phyloP scores from a whole-genome alignment of 345 rosid genomes.

The Sapria himalayana region DNA sequence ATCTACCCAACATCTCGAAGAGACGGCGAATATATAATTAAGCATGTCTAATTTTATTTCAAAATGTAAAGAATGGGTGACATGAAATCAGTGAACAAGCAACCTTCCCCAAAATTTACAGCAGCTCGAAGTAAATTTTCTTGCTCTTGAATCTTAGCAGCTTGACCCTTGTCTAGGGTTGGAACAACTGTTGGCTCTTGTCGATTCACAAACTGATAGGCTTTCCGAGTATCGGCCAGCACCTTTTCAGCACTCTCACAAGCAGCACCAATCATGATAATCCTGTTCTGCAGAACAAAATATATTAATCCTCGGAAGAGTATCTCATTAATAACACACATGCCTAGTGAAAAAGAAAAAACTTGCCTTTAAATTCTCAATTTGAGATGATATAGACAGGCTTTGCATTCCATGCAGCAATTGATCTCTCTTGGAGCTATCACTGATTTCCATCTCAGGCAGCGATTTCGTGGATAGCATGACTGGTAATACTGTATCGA shows the following conservation, averaged over 20 bases:
- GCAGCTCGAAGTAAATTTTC: no score
- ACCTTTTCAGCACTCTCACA: conserved; percentile 86
- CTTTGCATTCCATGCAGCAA: conserved; percentile 73
- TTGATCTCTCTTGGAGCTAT: conserved; percentile 67
- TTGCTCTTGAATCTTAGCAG: no score
- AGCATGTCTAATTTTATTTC: no score
- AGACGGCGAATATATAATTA: no score
- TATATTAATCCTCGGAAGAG: no score
- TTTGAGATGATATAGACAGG: conserved; percentile 47
- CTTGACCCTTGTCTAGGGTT: no score
- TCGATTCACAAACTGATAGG: conserved; percentile 56
- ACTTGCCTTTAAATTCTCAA: conserved; percentile 56
- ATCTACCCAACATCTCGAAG: no score
- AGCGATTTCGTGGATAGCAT: conserved; percentile 85
- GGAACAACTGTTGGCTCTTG: conserved; percentile 81
- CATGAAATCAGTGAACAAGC: no score
- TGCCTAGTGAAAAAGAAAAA: not conserved
- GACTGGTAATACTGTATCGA: conserved; percentile 61
- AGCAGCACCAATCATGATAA: conserved; percentile 75
- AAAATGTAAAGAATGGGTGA: no score
- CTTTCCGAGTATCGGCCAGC: conserved; percentile 70
- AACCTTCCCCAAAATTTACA: no score
- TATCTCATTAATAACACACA: conserved; percentile 2
- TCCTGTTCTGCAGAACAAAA: conserved; percentile 41
- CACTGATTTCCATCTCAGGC: conserved; percentile 85